Evolutionary conservation across 768 basidiomycete genomes (phyloP).

Genomic region (Lactarius deliciosus): DNA sequence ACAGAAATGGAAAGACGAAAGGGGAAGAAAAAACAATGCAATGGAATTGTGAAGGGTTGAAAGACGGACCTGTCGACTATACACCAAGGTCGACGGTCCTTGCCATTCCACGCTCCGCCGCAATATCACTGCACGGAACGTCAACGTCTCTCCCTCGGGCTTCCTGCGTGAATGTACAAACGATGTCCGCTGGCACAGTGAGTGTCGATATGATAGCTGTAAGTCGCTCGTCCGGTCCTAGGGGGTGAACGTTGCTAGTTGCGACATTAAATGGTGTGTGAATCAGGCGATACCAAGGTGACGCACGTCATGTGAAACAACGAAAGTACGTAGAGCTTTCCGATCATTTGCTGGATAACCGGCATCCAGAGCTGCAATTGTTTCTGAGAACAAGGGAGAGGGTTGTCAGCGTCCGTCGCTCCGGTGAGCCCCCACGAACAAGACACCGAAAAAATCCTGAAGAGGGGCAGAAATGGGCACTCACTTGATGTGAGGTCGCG

Average conservation of each 20-base stretch:
- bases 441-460: neutral
- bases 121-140: neutral
- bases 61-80: neutral
- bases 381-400: neutral
- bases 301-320: constrained; percentile 18
- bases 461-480: neutral
- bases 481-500: neutral
- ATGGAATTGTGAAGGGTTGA: too few species aligned
- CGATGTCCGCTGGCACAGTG: constrained; percentile 6
- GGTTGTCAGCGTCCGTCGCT: neutral
- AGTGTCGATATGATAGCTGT: constrained; percentile 9
- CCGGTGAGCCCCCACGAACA: neutral
- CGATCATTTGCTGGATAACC: constrained; percentile 2
- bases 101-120: too few species aligned
- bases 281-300: too few species aligned
- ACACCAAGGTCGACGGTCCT: neutral
- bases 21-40: too few species aligned
- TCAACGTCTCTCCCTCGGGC: neutral
- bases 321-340: constrained; percentile 23
- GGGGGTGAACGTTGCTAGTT: neutral
- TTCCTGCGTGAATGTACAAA: neutral
- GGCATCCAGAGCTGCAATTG: constrained; percentile 2
- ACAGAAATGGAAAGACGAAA: neutral
- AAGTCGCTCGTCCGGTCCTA: neutral
- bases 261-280: neutral